These are phyloP conservation scores for Coemansia sp. DNA, from an alignment of 192 early-diverging fungal genomes.

Conservation along the genomic window DNA sequence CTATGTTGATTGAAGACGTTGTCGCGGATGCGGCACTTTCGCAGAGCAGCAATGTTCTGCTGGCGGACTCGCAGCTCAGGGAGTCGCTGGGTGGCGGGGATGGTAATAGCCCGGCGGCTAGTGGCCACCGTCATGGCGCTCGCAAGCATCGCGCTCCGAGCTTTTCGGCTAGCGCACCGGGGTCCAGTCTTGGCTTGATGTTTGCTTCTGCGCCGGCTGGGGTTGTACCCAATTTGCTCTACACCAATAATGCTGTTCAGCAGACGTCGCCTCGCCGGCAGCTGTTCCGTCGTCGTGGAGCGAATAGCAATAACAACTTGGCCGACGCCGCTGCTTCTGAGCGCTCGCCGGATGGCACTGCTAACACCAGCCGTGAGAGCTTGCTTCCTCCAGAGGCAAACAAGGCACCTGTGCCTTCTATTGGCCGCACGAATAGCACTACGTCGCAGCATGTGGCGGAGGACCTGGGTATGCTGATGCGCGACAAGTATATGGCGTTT, in stretches of 20 bases:
- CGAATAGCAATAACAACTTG: neutral
- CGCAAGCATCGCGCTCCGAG: conserved; percentile 15
- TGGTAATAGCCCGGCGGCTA: neutral
- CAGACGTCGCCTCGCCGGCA: conserved; percentile 35
- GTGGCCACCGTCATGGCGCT: conserved; percentile 18
- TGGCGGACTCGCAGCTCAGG: neutral
- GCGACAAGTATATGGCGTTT: conserved; percentile 31
- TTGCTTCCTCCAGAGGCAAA: neutral
- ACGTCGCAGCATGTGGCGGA: neutral
- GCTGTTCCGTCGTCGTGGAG: conserved; percentile 40
- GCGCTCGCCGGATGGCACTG: neutral
- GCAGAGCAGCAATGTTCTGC: neutral
- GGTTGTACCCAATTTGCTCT: neutral
- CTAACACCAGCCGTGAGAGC: conserved; percentile 4
- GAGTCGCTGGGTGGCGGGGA: conserved; percentile 1
- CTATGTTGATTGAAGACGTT: conserved; percentile 27
- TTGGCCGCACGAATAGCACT: neutral
- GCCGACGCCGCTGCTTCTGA: neutral
- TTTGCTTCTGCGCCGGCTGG: conserved; percentile 24
- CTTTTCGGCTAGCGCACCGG: conserved; percentile 17
- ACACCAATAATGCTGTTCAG: neutral
- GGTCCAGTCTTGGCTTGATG: conserved; percentile 44
- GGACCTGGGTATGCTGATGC: conserved; percentile 1
- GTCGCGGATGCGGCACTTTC: conserved; percentile 5
- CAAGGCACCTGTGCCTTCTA: neutral